Percentiles rank a stretch among this genome's conserved stretches.
Evolutionary conservation across 2,329 filamentous ascomycete genomes (phyloP).

Genomic region (Oidium heveae): DNA sequence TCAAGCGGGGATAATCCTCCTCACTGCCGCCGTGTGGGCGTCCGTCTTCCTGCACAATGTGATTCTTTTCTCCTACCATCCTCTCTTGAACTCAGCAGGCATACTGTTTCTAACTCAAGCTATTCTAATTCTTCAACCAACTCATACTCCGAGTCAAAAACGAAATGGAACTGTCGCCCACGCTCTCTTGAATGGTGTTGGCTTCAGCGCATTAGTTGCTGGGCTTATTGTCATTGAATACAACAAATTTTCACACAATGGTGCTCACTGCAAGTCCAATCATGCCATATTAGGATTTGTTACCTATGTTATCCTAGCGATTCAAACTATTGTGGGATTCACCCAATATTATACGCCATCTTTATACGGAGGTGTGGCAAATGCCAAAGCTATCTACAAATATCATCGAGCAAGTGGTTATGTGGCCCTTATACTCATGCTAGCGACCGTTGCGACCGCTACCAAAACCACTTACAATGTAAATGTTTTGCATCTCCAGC

Average conservation of each 20-base stretch:
- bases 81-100: constrained; percentile 42
- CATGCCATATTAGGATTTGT: constrained; percentile 67
- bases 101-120: constrained; percentile 55
- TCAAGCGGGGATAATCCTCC: constrained; percentile 52
- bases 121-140: constrained; percentile 70
- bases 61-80: constrained; percentile 73
- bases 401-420: constrained; percentile 70
- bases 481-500: constrained; percentile 40
- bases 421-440: constrained; percentile 37
- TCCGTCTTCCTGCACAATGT: constrained; percentile 42
- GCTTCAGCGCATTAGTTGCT: constrained; percentile 25
- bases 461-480: constrained; percentile 53
- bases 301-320: constrained; percentile 40
- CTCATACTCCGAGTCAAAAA: constrained; percentile 54
- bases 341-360: constrained; percentile 55
- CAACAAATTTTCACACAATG: constrained; percentile 50
- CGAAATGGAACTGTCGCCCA: constrained; percentile 33
- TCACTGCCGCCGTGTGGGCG: constrained; percentile 54
- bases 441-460: constrained; percentile 51
- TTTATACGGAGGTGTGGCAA: constrained; percentile 54
- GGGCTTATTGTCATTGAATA: constrained; percentile 51
- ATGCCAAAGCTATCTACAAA: constrained; percentile 68
- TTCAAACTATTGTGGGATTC: constrained; percentile 58
- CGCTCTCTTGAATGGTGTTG: constrained; percentile 39
- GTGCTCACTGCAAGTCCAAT: constrained; percentile 50